Evolutionary conservation across 352 stramenopile genomes (phyloP).

Genomic region (Hyaloperonospora brassicae): DNA sequence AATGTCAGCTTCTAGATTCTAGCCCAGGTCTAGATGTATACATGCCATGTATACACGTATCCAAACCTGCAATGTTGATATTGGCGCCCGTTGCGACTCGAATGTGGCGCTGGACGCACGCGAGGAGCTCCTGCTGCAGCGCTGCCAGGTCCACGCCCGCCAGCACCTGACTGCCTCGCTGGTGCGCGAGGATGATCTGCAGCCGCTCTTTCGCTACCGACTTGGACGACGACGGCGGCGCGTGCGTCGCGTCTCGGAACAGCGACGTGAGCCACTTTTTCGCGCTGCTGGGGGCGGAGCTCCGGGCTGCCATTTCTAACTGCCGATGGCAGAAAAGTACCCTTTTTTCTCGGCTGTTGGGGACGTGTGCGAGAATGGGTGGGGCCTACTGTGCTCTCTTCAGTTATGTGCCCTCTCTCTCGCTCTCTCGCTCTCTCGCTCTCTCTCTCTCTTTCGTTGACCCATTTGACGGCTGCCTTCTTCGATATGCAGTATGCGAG

Average conservation of each 20-base stretch:
- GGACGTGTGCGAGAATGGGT: no score
- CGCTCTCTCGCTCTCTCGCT: no score
- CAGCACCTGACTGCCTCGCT: slow-evolving; percentile 77
- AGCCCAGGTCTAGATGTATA: neutral
- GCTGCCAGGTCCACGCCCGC: slow-evolving; percentile 70
- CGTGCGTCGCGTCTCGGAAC: slow-evolving; percentile 47
- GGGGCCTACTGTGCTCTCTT: no score
- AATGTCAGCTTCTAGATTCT: neutral
- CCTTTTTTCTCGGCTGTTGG: no score
- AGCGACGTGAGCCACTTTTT: slow-evolving; percentile 78
- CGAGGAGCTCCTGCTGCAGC: slow-evolving; percentile 75
- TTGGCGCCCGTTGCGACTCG: slow-evolving; percentile 78
- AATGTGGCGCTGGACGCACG: slow-evolving; percentile 85
- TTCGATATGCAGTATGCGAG: no score
- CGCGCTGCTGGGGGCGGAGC: slow-evolving; percentile 44
- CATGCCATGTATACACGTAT: no score
- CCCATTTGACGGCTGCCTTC: no score
- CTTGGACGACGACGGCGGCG: slow-evolving; percentile 49
- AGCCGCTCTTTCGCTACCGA: slow-evolving; percentile 82
- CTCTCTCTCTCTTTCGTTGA: no score
- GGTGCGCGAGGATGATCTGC: slow-evolving; percentile 86
- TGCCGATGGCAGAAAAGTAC: no score
- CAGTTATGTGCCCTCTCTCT: no score
- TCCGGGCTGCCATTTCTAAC: slow-evolving; percentile 38
- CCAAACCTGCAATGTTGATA: slow-evolving; percentile 81